A percentile compares a stretch with the other conserved stretches of the same genome.
Evolutionary conservation across 768 basidiomycete genomes (phyloP).

Genomic region (Boletus rubescentipes): DNA sequence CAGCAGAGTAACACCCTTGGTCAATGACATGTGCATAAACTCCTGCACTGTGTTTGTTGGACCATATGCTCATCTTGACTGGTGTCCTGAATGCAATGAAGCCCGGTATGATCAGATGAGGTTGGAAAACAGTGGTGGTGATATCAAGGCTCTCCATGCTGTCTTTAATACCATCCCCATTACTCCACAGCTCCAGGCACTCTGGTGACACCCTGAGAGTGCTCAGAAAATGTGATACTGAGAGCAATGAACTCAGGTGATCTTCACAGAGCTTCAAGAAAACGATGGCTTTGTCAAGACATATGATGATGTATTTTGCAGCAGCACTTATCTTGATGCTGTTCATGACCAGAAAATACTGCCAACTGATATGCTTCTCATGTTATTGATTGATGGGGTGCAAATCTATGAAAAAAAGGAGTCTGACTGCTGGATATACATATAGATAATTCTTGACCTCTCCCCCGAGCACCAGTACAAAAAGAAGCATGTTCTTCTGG

Average conservation of each 20-base stretch:
- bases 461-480: slow-evolving; percentile 6
- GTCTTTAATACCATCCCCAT: background rate
- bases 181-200: background rate
- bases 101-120: background rate
- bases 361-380: background rate
- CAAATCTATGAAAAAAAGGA: slow-evolving; percentile 33
- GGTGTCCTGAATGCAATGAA: background rate
- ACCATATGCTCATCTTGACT: background rate
- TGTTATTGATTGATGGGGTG: slow-evolving; percentile 31
- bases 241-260: accelerated
- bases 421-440: slow-evolving; percentile 29
- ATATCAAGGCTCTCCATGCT: background rate
- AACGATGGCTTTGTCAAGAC: background rate
- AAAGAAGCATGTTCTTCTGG: background rate
- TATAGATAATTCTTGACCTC: slow-evolving; percentile 34
- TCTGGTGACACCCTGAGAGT: background rate
- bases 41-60: background rate
- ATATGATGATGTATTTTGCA: background rate
- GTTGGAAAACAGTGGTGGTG: background rate
- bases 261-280: background rate
- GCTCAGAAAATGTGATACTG: background rate
- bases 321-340: background rate
- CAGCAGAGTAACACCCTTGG: background rate
- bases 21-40: background rate
- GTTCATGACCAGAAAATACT: background rate